Evolutionary conservation across 2,329 filamentous ascomycete species (phyloP), one percentile per base, ranked within the genome.

Genomic region (Fusarium sp.): DNA sequence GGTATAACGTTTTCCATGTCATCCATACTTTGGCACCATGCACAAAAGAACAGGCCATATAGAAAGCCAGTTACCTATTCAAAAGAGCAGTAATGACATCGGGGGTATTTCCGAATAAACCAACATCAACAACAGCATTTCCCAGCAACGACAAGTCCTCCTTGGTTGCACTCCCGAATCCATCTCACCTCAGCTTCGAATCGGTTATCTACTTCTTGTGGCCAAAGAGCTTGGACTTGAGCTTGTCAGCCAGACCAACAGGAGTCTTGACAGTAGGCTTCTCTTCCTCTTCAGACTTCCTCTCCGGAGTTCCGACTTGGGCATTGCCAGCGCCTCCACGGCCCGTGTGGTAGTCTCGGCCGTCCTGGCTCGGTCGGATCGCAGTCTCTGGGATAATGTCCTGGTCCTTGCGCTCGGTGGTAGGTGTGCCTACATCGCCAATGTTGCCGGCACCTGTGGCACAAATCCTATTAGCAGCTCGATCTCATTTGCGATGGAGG

Each of bases 261-360:
- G 80, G 79, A 10, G 76, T 69, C 36, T 66, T 70, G n/a, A 62
- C 62, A 34, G 67, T 57, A 33, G 72, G 72, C 68, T 77, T 75
- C 23, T 77, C 73, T 7, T 72, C 73, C 26, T 77, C 73, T 16
- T 74, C 70, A 9, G 74, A 64, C 56, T 74, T 74, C 71, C 76
- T 75, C 62, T 79, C 75, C 60, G 70, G 67, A 36, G 74, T 75
- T 45, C 80, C 69, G 70, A 84, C 80, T 75, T 84, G 60, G 40
- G 67, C 84, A 76, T 89, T 89, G 52, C 86, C 87, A 11, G 84
- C 86, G 60, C 87, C 87, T 73, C 87, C 87, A 33, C 87, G 86
- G 58, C 88, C 88, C 40, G 83, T 84, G 79, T 89, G 87, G 77
- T 82, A 85, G 74, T 86, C 84, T 60, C 78, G 75, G 53, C 80